Conservation (phyloP, 2,329 filamentous ascomycete species). For the Clarireedia sp. region DNA sequence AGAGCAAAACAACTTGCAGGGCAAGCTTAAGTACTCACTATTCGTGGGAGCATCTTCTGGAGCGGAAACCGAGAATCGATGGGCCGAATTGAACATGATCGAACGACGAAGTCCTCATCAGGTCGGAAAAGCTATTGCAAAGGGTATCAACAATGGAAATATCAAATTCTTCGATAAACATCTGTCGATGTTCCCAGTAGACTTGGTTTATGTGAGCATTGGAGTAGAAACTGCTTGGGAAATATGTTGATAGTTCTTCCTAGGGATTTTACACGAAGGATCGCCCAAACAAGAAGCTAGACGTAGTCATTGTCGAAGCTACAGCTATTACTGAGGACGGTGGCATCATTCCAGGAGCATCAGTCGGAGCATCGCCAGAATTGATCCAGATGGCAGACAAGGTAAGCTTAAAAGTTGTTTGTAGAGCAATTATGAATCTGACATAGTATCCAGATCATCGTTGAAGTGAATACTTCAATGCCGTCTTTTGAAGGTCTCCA, state of each 20-base stretch:
- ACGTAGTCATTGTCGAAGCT: conserved; percentile 80
- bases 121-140: conserved; percentile 82
- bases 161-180: conserved; percentile 95
- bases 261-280: conserved; percentile 75
- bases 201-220: conserved; percentile 64
- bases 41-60: conserved; percentile 88
- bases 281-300: conserved; percentile 54
- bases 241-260: conserved; percentile 26
- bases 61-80: conserved; percentile 80
- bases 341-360: conserved; percentile 80
- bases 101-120: conserved; percentile 78
- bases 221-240: background rate
- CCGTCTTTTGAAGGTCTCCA: conserved; percentile 83
- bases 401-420: conserved; percentile 30
- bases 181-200: conserved; percentile 82
- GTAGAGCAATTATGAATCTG: background rate
- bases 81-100: conserved; percentile 87
- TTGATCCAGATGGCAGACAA: conserved; percentile 88
- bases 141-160: conserved; percentile 79
- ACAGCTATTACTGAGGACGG: conserved; percentile 83
- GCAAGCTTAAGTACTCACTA: conserved; percentile 75
- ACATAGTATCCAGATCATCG: conserved; percentile 52
- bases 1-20: conserved; percentile 76
- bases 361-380: conserved; percentile 77
- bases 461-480: conserved; percentile 82